Evolutionary conservation across 2,329 filamentous ascomycete species (phyloP).

Genomic region (Sphaerulina musiva): DNA sequence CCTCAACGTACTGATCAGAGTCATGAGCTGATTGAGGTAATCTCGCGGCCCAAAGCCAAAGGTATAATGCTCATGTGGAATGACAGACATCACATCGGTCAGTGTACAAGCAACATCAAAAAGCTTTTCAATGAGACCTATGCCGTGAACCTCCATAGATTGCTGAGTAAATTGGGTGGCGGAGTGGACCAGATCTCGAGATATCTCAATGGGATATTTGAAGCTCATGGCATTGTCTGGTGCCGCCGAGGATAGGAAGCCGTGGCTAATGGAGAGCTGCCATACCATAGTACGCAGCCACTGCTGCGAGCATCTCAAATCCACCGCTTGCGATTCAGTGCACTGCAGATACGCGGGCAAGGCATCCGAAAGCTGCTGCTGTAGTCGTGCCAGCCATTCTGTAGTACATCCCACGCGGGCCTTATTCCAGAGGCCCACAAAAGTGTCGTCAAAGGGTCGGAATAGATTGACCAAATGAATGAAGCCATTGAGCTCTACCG

Average conservation of each 20-base stretch:
- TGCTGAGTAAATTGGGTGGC: conserved; percentile 65
- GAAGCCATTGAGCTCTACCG: conserved; percentile 53
- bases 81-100: conserved; percentile 63
- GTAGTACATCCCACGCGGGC: conserved; percentile 42
- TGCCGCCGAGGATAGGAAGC: conserved; percentile 55
- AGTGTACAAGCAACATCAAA: conserved; percentile 69
- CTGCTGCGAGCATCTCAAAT: conserved; percentile 63
- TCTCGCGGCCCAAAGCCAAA: conserved; percentile 65
- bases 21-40: conserved; percentile 62
- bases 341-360: conserved; percentile 52
- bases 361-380: conserved; percentile 47
- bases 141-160: conserved; percentile 67
- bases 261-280: conserved; percentile 62
- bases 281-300: conserved; percentile 67
- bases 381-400: conserved; percentile 43
- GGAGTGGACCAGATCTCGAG: conserved; percentile 54
- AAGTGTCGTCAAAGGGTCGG: conserved; percentile 57
- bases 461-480: conserved; percentile 56
- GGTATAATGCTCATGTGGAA: conserved; percentile 48
- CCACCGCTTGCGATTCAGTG: conserved; percentile 62
- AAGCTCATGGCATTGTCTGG: conserved; percentile 56
- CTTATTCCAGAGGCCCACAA: conserved; percentile 60
- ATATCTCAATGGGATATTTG: conserved; percentile 57
- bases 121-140: conserved; percentile 74
- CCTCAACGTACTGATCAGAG: conserved; percentile 62